A percentile compares a stretch with the other conserved stretches of the same genome.
Conservation (phyloP, 2,329 filamentous ascomycete genomes). For the Coniochaeta hoffmannii region DNA sequence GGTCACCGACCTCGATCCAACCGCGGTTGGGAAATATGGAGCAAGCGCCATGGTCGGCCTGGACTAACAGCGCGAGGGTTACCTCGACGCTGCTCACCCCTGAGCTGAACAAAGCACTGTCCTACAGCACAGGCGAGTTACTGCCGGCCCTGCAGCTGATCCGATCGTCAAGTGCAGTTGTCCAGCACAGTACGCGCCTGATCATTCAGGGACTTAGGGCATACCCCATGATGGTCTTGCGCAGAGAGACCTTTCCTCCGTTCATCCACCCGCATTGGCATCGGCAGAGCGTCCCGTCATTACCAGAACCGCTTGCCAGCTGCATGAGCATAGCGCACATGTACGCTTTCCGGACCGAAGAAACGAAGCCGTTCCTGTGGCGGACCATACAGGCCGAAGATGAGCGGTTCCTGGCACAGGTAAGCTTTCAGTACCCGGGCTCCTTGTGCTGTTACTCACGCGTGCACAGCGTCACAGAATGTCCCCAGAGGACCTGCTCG, state of each 20-base stretch:
- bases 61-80: background rate
- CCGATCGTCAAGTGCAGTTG: background rate
- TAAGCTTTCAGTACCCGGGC: background rate
- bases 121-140: background rate
- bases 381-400: constrained; percentile 10
- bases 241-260: constrained; percentile 15
- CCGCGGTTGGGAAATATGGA: background rate
- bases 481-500: background rate
- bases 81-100: background rate
- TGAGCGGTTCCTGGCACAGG: background rate
- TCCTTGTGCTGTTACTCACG: background rate
- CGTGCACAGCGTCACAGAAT: background rate
- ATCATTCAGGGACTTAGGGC: constrained; percentile 8
- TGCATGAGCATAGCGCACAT: constrained; percentile 18
- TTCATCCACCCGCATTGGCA: constrained; percentile 15
- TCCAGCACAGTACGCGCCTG: background rate
- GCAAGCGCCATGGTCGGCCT: background rate
- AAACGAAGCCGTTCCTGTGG: constrained; percentile 13
- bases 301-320: constrained; percentile 10
- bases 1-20: background rate
- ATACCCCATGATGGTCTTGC: constrained; percentile 15
- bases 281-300: background rate
- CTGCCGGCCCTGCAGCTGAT: background rate
- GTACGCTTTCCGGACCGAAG: constrained; percentile 11
- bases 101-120: background rate